Evolutionary conservation across 2,329 filamentous ascomycete genomes (phyloP), one percentile per base, ranked within the genome.

Genomic region (Didymella segeticola): DNA sequence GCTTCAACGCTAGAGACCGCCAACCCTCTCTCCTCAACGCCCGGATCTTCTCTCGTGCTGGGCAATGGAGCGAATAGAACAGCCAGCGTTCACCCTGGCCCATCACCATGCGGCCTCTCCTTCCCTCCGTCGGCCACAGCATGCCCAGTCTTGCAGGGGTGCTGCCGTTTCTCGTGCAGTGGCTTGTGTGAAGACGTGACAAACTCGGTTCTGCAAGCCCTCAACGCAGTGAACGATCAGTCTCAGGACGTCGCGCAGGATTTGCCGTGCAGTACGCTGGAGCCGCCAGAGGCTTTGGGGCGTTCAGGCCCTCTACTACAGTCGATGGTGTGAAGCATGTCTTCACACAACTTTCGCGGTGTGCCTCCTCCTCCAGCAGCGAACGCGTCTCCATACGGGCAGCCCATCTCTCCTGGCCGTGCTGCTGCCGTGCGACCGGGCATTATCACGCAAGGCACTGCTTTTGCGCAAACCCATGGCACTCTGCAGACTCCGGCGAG

Each of bases 351-450:
- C 55, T 60, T 63, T 57, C 29, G 56, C 37, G 58, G 57, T 50
- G 60, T 64, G 57, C 63, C 62, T 22, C 61, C 60, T 71, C 71
- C 60, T 58, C 70, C 47, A 59, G 64, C 47, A 59, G 64, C 49
- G 49, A 72, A 60, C 71, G 71, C 62, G 64, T 72, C 43, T 25
- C 39, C 23, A 45, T 37, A 49, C 39, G 45, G 51, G 22, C 51
- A 54, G 41, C 29, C 34, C 43, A 15, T 47, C 51, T 49, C 51
- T 20, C 33, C 51, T 36, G 51, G 51, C 51, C 51, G 34, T 46
- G 41, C 33, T 46, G 45, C 51, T 37, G 70, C 73, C 59, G 72
- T 76, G 63, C 77, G 75, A 67, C 75, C 76, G 57, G 73, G 75
- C 29, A 68, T 72, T 15, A 69, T 78, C 53, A 76, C 73, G 12